Percentiles rank a stretch among this genome's conserved stretches.
Conservation (phyloP, 1,139 yeast species). For the Saccharomyces hybrid region DNA sequence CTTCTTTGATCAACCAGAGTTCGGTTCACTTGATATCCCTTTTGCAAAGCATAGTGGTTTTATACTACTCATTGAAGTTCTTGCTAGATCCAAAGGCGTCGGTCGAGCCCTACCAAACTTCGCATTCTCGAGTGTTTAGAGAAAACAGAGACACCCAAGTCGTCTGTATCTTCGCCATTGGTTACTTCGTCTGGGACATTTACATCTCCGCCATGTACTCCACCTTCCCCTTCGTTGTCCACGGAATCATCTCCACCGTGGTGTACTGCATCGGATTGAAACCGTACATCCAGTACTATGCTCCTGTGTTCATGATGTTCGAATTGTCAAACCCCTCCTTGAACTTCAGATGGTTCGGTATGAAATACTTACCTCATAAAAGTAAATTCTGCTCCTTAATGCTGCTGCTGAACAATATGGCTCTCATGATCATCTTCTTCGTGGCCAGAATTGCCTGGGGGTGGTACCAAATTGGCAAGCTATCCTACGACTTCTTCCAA, state of each 20-base stretch:
- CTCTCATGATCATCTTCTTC: slow-evolving; percentile 66
- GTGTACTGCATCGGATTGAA: slow-evolving; percentile 59
- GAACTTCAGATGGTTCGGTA: slow-evolving; percentile 84
- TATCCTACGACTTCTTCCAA: slow-evolving; percentile 47
- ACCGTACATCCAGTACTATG: slow-evolving; percentile 78
- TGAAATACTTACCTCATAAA: slow-evolving; percentile 43
- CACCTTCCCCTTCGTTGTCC: slow-evolving; percentile 67
- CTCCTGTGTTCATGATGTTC: slow-evolving; percentile 76
- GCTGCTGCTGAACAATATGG: slow-evolving; percentile 60
- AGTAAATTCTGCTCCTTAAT: slow-evolving; percentile 45
- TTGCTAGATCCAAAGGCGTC: slow-evolving; percentile 12
- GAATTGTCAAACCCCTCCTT: slow-evolving; percentile 92
- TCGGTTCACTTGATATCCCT: slow-evolving; percentile 30
- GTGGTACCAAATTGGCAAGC: slow-evolving; percentile 54
- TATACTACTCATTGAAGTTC: slow-evolving; percentile 24
- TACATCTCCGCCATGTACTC: slow-evolving; percentile 55
- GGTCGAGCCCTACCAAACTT: slow-evolving; percentile 17
- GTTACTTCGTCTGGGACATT: slow-evolving; percentile 92
- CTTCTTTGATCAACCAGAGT: slow-evolving; percentile 22
- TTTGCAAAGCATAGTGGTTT: slow-evolving; percentile 28
- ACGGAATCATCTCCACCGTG: slow-evolving; percentile 73
- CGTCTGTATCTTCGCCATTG: slow-evolving; percentile 63
- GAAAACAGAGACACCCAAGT: slow-evolving; percentile 68
- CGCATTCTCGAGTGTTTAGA: slow-evolving; percentile 51
- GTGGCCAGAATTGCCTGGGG: slow-evolving; percentile 81